Evolutionary conservation across 495 filamentous ascomycete genomes (phyloP).

Genomic region (Neurospora terricola): DNA sequence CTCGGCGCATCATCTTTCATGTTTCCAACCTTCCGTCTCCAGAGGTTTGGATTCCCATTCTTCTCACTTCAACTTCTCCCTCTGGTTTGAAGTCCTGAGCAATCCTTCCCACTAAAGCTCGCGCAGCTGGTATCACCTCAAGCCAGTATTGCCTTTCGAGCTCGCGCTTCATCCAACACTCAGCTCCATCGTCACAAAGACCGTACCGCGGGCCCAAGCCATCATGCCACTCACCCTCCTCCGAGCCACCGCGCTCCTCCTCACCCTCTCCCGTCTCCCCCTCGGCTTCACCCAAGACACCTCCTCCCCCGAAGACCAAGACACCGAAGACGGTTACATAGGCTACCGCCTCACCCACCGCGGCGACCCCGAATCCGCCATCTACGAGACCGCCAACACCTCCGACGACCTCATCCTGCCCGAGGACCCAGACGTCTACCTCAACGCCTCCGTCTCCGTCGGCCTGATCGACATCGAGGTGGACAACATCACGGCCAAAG

Average conservation of each 20-base stretch:
- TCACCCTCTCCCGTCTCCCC: constrained; percentile 8
- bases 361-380: constrained; percentile 36
- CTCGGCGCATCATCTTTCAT: not conserved
- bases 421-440: constrained; percentile 42
- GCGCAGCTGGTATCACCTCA: no score
- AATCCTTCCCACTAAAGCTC: no score
- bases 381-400: constrained; percentile 44
- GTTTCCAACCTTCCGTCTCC: not conserved
- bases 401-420: constrained; percentile 26
- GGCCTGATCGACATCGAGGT: constrained; percentile 43
- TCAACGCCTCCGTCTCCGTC: constrained; percentile 44
- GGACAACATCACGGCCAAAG: constrained; percentile 47
- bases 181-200: not conserved
- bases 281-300: constrained; percentile 9
- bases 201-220: not conserved
- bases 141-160: no score
- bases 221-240: constrained; percentile 15
- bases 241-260: constrained; percentile 17
- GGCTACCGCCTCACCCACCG: constrained; percentile 42
- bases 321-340: constrained; percentile 33
- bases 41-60: not conserved
- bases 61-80: not conserved
- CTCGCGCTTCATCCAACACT: no score
- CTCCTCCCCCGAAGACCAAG: not conserved
- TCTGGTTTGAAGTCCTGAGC: no score